A percentile compares a stretch with the other conserved stretches of the same genome.
Conservation (phyloP, 257 asterid species). For the Lantana camara region DNA sequence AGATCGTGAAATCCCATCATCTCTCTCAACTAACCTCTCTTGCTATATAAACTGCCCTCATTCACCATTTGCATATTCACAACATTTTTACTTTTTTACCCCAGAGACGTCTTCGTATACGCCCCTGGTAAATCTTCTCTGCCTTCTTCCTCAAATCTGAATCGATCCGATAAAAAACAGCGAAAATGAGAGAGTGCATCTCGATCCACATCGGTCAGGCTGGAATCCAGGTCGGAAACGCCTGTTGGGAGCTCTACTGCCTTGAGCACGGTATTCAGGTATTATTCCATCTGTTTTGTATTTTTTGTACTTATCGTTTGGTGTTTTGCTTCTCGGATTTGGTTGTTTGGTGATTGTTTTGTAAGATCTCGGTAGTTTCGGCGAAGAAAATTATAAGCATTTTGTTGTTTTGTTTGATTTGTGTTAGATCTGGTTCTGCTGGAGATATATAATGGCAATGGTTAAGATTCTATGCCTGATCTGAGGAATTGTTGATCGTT, state of each 20-base stretch:
- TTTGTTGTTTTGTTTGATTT: neutral
- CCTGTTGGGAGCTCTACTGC: constrained; percentile 78
- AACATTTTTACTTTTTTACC: neutral
- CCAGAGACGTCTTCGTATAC: constrained; percentile 60
- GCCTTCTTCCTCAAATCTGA: constrained; percentile 11
- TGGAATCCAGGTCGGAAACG: constrained; percentile 69
- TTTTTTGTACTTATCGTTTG: too few relatives aligned
- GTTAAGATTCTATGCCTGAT: neutral
- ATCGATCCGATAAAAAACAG: neutral
- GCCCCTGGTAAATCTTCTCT: constrained; percentile 32
- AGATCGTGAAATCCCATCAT: constrained; percentile 13
- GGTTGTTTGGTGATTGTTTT: neutral
- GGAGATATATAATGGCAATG: neutral
- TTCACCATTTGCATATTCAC: constrained; percentile 17
- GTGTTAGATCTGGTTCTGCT: constrained; percentile 19
- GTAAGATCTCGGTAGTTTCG: constrained; percentile 15
- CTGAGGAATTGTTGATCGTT: neutral
- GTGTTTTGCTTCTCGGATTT: neutral
- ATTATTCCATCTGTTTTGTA: neutral
- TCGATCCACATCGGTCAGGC: constrained; percentile 77
- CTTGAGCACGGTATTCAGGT: constrained; percentile 76
- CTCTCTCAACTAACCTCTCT: constrained; percentile 9
- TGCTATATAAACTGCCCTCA: constrained; percentile 36
- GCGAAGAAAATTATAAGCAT: neutral
- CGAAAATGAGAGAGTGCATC: constrained; percentile 69